A percentile compares a stretch with the other conserved stretches of the same genome.
Evolutionary conservation across 1,284 basidiomycete species (phyloP).

Genomic region (Volvariella volvacea): DNA sequence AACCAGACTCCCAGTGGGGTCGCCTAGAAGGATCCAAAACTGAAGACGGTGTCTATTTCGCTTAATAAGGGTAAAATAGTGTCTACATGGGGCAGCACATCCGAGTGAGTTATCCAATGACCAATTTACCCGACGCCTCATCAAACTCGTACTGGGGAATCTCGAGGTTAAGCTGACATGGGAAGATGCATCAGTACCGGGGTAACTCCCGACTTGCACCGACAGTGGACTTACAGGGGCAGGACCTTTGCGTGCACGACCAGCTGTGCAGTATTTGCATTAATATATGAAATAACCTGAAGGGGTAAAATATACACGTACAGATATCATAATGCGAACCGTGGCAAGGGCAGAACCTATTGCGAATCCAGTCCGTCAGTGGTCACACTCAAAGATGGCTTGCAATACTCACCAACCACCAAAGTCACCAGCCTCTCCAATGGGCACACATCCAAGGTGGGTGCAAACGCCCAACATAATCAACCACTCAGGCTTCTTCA

Average conservation of each 20-base stretch:
- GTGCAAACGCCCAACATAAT: conserved; percentile 99
- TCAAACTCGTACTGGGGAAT: conserved; percentile 85
- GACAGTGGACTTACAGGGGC: conserved; percentile 62
- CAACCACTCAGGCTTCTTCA: conserved; percentile 96
- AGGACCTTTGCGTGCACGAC: conserved; percentile 92
- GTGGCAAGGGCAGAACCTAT: conserved; percentile 93
- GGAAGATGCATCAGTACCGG: not conserved
- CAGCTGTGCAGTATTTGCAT: conserved; percentile 45
- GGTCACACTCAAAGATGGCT: not conserved
- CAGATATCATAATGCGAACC: conserved; percentile 98
- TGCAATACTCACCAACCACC: conserved; percentile 77
- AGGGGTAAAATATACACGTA: conserved; percentile 19
- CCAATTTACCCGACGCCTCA: conserved; percentile 82
- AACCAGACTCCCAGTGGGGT: not conserved
- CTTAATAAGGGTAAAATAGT: no score
- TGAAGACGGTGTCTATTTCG: no score
- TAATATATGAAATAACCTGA: conserved; percentile 9
- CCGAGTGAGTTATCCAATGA: conserved; percentile 70
- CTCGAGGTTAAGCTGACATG: conserved; percentile 94
- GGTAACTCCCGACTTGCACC: not conserved
- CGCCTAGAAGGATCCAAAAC: no score
- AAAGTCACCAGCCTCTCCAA: conserved; percentile 96
- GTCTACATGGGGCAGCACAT: no score
- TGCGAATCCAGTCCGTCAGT: not conserved
- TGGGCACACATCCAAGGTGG: conserved; percentile 98